Evolutionary conservation across 371 early-diverging fungal genomes (phyloP), one percentile per base, ranked within the genome.

Genomic region (Mortierella sp.): DNA sequence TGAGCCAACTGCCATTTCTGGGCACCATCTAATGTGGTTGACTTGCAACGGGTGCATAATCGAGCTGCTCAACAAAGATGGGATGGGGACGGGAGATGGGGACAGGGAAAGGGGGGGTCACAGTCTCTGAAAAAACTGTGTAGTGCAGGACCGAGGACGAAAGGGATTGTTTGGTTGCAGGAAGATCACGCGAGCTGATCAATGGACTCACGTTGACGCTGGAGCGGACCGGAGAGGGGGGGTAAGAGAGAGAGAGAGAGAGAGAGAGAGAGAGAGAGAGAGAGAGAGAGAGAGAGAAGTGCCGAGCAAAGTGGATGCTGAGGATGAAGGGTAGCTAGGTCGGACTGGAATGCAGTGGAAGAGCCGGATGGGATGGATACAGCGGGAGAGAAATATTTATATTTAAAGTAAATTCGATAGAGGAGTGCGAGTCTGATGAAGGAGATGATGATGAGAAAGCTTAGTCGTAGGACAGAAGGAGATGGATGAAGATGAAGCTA

Each of bases 361-460:
- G 53, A 26, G 23, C 11, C 19, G 21, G 4, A 6, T 50, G 50
- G 26, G 26, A 53, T 12, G 23, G 53, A 53, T 23, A n/a, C 21
- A 23, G 9, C n/a, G 44, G 11, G 21, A 50, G 47, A 21, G 26
- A n/a, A 19, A 15, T 6, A 16, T 3, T 37, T 37, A 37, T 37
- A 37, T 37, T 37, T 37, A 37, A 37, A n/a, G n/a, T n/a, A n/a
- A n/a, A n/a, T n/a, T n/a, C n/a, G n/a, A n/a, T 18, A 16, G 23
- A 12, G 25, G n/a, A 7, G 43, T 57, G 37, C 25, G 30, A 29
- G 29, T 57, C 12, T 18, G 1, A n/a, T 7, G 26, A 29, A 19
- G 44, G 44, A 7, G 26, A 26, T 16, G 26, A 29, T 21, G 28
- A 62, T n/a, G 51, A 62, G 51, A 51, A 56, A 21, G 56, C 47